These are phyloP conservation scores for Penicillium samsonianum DNA, from an alignment of 495 filamentous ascomycete species.

Conservation along the genomic window DNA sequence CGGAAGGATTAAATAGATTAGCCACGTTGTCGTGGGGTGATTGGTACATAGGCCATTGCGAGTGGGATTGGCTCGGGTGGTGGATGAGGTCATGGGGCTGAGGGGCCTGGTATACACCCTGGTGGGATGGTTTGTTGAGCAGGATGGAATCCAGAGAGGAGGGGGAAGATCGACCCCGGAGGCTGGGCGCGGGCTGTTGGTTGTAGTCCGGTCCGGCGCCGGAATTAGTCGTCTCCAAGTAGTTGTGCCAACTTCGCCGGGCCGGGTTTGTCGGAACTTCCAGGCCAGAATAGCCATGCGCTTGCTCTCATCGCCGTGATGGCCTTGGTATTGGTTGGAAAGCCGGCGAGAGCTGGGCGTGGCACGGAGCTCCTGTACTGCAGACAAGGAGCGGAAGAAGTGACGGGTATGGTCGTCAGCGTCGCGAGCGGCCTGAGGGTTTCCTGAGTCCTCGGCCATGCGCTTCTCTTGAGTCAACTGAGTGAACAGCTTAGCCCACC, in stretches of 20 bases:
- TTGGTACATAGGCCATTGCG: slow-evolving; percentile 43
- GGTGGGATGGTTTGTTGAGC: slow-evolving; percentile 35
- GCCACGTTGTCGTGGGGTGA: slow-evolving; percentile 40
- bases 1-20: slow-evolving; percentile 39
- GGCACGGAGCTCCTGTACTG: slow-evolving; percentile 54
- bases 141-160: slow-evolving; percentile 44
- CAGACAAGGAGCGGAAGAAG: slow-evolving; percentile 46
- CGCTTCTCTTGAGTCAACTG: slow-evolving; percentile 43
- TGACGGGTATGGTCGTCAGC: slow-evolving; percentile 42
- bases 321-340: slow-evolving; percentile 33
- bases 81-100: slow-evolving; percentile 40
- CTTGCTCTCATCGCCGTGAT: slow-evolving; percentile 38
- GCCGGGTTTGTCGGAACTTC: slow-evolving; percentile 52
- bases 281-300: slow-evolving; percentile 54
- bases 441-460: slow-evolving; percentile 38
- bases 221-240: slow-evolving; percentile 54
- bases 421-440: slow-evolving; percentile 35
- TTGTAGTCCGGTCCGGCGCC: slow-evolving; percentile 39
- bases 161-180: slow-evolving; percentile 42
- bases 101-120: slow-evolving; percentile 38
- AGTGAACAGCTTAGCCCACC: slow-evolving; percentile 53
- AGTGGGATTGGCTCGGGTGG: slow-evolving; percentile 31
- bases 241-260: slow-evolving; percentile 49
- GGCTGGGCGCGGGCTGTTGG: slow-evolving; percentile 40
- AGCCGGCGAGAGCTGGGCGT: slow-evolving; percentile 34